phyloP scores from a whole-genome alignment of 306 rosid species.

The Ormosia emarginata region DNA sequence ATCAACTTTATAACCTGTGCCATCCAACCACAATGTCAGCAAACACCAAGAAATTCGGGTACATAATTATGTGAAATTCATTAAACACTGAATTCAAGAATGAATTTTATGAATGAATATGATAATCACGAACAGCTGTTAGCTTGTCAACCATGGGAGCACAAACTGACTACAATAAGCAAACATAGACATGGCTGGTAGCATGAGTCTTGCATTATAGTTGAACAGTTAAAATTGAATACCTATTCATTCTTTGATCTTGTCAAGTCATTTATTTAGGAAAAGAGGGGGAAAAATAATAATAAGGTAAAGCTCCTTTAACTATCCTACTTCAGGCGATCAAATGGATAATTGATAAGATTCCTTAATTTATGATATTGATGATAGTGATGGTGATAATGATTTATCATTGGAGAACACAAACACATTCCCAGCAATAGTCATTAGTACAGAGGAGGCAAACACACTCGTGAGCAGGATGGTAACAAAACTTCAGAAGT shows the following conservation, averaged over 20 bases:
- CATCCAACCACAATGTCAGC: conserved; percentile 36
- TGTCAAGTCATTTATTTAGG: background rate
- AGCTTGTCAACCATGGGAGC: background rate
- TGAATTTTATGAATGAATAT: background rate
- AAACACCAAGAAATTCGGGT: background rate
- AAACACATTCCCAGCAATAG: background rate
- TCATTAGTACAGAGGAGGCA: background rate
- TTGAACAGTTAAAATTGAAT: background rate
- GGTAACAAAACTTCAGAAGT: background rate
- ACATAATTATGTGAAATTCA: background rate
- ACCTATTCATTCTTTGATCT: background rate
- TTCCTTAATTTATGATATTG: background rate
- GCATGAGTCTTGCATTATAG: background rate
- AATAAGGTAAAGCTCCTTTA: background rate
- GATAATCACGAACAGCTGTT: background rate
- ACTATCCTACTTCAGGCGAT: background rate
- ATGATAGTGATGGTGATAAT: background rate
- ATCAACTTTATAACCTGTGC: conserved; percentile 73
- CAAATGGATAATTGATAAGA: background rate
- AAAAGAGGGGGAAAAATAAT: background rate
- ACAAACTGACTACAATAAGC: background rate
- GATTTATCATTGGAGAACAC: background rate
- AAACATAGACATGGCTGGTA: background rate
- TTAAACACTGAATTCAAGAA: background rate
- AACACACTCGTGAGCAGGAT: background rate